These are phyloP conservation scores for Cryptosporidium tyzzeri DNA, from an alignment of 169 alveolate genomes.

Conservation along the genomic window DNA sequence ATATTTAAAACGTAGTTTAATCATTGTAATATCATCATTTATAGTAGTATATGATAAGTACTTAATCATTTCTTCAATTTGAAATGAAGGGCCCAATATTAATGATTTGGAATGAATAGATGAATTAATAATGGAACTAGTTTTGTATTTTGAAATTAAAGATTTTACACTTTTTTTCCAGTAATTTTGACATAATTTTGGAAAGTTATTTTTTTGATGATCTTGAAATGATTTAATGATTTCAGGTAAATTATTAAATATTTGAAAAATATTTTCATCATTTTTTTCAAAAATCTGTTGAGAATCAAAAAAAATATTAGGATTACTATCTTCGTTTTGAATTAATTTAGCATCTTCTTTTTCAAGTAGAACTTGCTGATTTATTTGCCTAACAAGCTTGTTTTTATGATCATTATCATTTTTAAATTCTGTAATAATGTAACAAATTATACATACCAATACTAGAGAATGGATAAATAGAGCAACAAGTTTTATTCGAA, in stretches of 20 bases:
- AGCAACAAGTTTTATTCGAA: neutral
- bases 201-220: neutral
- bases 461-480: neutral
- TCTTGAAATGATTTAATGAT: constrained; percentile 10
- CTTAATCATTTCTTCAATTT: constrained; percentile 13
- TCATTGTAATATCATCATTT: constrained; percentile 13
- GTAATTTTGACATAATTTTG: constrained; percentile 9
- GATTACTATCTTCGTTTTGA: too few species aligned
- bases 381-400: too few species aligned
- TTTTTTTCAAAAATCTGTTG: neutral
- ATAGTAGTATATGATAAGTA: neutral
- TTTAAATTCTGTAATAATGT: neutral
- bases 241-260: neutral
- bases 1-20: constrained; percentile 13
- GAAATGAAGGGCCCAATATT: constrained; percentile 11
- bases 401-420: too few species aligned
- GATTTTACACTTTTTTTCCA: constrained; percentile 14
- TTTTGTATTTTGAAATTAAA: neutral
- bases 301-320: too few species aligned
- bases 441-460: too few species aligned
- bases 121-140: neutral
- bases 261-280: neutral
- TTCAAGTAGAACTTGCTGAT: too few species aligned
- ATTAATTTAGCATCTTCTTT: too few species aligned
- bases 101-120: neutral